These are phyloP conservation scores for Astrocystis sublimbata DNA, from an alignment of 495 filamentous ascomycete species.

Conservation along the genomic window DNA sequence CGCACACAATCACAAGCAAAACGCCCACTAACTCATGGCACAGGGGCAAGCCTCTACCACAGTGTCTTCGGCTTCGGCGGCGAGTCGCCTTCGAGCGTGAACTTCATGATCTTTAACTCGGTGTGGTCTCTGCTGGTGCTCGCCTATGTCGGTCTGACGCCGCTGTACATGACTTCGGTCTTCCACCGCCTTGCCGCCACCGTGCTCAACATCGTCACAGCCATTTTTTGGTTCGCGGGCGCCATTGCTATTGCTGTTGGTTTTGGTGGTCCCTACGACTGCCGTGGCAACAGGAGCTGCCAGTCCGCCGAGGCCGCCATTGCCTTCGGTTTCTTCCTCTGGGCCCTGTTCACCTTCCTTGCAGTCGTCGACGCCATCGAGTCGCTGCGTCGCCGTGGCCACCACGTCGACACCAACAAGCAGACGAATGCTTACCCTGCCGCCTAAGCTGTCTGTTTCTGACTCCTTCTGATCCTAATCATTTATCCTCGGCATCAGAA, in stretches of 20 bases:
- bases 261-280: constrained; percentile 46
- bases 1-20: not conserved
- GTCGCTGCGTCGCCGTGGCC: constrained; percentile 36
- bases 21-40: constrained; percentile 15
- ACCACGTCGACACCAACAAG: constrained; percentile 22
- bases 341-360: constrained; percentile 43
- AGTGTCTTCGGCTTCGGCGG: constrained; percentile 25
- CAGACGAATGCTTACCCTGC: constrained; percentile 33
- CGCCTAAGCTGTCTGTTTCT: constrained; percentile 32
- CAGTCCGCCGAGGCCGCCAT: constrained; percentile 43
- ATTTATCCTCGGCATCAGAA: not conserved
- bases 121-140: constrained; percentile 72
- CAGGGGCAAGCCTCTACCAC: constrained; percentile 40
- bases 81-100: constrained; percentile 51
- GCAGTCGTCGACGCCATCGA: constrained; percentile 39
- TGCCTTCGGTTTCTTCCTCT: constrained; percentile 51
- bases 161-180: constrained; percentile 57
- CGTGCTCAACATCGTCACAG: constrained; percentile 68
- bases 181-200: constrained; percentile 64
- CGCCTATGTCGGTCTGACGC: constrained; percentile 64
- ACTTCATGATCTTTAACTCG: constrained; percentile 73
- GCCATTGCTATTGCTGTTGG: constrained; percentile 71
- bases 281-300: constrained; percentile 35
- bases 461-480: not conserved
- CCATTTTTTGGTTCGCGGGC: constrained; percentile 86